Conservation (phyloP, 768 basidiomycete species). For the Tylopilus plumbeoviolaceoides region DNA sequence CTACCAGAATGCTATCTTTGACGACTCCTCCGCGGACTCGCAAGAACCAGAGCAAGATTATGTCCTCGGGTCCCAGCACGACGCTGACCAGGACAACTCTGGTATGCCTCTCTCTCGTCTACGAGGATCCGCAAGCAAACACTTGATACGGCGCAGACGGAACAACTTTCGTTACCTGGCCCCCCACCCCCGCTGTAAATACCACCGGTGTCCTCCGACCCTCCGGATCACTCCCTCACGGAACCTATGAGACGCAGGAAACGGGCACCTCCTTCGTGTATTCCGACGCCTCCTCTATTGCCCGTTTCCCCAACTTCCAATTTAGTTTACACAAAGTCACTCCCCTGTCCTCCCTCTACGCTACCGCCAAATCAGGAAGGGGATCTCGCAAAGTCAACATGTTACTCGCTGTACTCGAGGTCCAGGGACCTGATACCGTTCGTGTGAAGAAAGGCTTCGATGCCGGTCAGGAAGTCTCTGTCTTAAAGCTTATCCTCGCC, state of each 20-base stretch:
- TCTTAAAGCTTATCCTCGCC: conserved; percentile 69
- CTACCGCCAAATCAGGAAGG: conserved; percentile 26
- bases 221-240: conserved; percentile 24
- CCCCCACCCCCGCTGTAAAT: conserved; percentile 38
- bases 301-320: conserved; percentile 68
- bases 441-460: conserved; percentile 64
- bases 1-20: conserved; percentile 72
- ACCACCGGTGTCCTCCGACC: conserved; percentile 26
- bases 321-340: conserved; percentile 63
- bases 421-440: conserved; percentile 72
- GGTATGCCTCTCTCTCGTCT: conserved; percentile 13
- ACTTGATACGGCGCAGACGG: conserved; percentile 32
- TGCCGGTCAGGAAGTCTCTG: conserved; percentile 62
- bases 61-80: conserved; percentile 13
- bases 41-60: conserved; percentile 31
- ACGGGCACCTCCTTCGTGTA: conserved; percentile 46
- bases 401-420: conserved; percentile 66
- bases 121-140: conserved; percentile 5
- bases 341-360: conserved; percentile 41
- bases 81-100: conserved; percentile 14
- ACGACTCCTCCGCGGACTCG: conserved; percentile 36
- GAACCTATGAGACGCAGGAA: conserved; percentile 41
- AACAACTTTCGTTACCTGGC: conserved; percentile 57
- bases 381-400: conserved; percentile 50
- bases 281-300: conserved; percentile 69